Conservation (phyloP, 2,329 filamentous ascomycete genomes). For the Juglanconis oblonga region DNA sequence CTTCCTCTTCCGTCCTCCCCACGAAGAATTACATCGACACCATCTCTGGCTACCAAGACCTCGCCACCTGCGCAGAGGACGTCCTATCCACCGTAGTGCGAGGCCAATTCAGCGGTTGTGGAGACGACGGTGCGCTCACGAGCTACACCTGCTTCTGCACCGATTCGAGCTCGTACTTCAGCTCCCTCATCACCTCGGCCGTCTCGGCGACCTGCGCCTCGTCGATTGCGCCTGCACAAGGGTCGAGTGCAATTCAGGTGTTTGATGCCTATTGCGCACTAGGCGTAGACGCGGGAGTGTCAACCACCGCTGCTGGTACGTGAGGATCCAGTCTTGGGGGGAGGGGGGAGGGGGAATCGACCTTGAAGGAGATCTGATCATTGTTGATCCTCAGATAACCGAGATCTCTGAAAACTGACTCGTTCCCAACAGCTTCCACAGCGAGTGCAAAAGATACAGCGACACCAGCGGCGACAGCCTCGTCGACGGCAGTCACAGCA, state of each 20-base stretch:
- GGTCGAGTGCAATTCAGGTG: not conserved
- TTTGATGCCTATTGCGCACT: slow-evolving; percentile 9
- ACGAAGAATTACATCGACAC: slow-evolving; percentile 6
- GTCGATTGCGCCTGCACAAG: not conserved
- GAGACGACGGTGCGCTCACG: slow-evolving; percentile 18
- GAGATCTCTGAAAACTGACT: not conserved
- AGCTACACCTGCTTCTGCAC: slow-evolving; percentile 21
- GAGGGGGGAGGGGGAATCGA: no score
- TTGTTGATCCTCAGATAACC: not conserved
- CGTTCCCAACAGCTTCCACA: slow-evolving; percentile 1
- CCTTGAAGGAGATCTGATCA: no score
- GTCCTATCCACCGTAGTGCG: slow-evolving; percentile 19
- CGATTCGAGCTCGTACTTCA: slow-evolving; percentile 13
- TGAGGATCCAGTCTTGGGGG: not conserved
- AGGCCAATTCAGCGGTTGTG: slow-evolving; percentile 18
- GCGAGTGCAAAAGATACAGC: not conserved
- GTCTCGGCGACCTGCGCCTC: slow-evolving; percentile 9
- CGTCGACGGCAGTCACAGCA: not conserved
- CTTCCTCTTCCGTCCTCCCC: not conserved
- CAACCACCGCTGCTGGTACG: slow-evolving; percentile 5
- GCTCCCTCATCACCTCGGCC: slow-evolving; percentile 7
- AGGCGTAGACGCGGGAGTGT: not conserved
- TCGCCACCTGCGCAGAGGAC: slow-evolving; percentile 14
- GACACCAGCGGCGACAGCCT: slow-evolving; percentile 1
- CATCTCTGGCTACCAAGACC: slow-evolving; percentile 5